Evolutionary conservation across 805 yeast species (phyloP).

Genomic region (Starmerella bombicola): DNA sequence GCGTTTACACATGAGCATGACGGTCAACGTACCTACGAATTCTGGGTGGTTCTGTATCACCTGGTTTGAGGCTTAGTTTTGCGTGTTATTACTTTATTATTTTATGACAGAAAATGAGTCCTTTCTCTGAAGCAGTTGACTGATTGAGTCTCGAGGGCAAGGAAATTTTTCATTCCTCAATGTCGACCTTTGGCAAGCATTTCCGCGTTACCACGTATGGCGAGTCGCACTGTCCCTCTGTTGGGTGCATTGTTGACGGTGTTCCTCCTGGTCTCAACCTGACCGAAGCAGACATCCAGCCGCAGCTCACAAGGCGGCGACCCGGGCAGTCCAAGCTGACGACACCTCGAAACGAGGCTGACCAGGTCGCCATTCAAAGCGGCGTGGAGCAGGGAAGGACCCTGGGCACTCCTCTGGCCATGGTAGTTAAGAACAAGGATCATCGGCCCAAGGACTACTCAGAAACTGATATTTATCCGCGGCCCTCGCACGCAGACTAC

Average conservation of each 20-base stretch:
- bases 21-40: too few species aligned
- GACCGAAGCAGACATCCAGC: conserved; percentile 80
- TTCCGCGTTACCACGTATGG: conserved; percentile 88
- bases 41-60: too few species aligned
- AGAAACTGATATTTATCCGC: conserved; percentile 88
- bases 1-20: too few species aligned
- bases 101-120: too few species aligned
- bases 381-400: conserved; percentile 88
- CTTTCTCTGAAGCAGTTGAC: too few species aligned
- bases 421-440: conserved; percentile 87
- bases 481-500: conserved; percentile 97
- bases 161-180: too few species aligned
- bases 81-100: too few species aligned
- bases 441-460: conserved; percentile 94
- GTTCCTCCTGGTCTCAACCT: conserved; percentile 90
- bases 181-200: conserved; percentile 62
- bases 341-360: conserved; percentile 94
- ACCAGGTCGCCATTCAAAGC: conserved; percentile 79
- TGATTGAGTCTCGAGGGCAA: too few species aligned
- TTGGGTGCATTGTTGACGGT: conserved; percentile 97
- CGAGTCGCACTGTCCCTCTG: conserved; percentile 94
- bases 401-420: conserved; percentile 89
- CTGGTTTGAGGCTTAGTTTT: too few species aligned
- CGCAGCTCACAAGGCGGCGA: conserved; percentile 91
- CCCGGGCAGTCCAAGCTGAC: conserved; percentile 91